phyloP scores from a whole-genome alignment of 129 eudicot genomes.

The Oenanthe sinensis region DNA sequence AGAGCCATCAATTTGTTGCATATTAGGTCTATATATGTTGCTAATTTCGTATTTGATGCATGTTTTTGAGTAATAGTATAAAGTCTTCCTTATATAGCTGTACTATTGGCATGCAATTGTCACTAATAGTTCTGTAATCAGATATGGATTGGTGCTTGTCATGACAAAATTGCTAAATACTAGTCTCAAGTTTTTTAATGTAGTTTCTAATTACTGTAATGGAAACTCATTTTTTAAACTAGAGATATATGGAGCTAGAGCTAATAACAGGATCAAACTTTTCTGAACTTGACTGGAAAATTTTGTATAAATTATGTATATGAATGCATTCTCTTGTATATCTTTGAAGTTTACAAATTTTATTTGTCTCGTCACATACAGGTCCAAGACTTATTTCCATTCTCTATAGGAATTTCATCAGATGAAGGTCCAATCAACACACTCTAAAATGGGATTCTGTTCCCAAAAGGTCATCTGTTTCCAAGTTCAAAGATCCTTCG shows the following conservation, averaged over 20 bases:
- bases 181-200: neutral
- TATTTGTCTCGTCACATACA: conserved; percentile 26
- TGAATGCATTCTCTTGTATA: conserved; percentile 8
- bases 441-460: conserved; percentile 45
- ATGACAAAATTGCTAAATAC: neutral
- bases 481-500: conserved; percentile 71
- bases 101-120: neutral
- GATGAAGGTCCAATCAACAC: conserved; percentile 27
- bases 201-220: neutral
- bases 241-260: neutral
- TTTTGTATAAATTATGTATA: neutral
- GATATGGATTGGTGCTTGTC: neutral
- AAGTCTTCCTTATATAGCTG: neutral
- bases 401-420: conserved; percentile 60
- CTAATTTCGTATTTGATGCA: neutral
- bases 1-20: neutral
- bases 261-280: neutral
- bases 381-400: conserved; percentile 92
- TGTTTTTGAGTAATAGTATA: neutral
- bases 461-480: conserved; percentile 60
- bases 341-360: neutral
- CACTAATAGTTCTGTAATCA: neutral
- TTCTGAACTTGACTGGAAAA: neutral
- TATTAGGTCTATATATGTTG: neutral
- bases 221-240: neutral